Conservation (phyloP, 2,329 filamentous ascomycete species). For the Claviceps maximensis region DNA sequence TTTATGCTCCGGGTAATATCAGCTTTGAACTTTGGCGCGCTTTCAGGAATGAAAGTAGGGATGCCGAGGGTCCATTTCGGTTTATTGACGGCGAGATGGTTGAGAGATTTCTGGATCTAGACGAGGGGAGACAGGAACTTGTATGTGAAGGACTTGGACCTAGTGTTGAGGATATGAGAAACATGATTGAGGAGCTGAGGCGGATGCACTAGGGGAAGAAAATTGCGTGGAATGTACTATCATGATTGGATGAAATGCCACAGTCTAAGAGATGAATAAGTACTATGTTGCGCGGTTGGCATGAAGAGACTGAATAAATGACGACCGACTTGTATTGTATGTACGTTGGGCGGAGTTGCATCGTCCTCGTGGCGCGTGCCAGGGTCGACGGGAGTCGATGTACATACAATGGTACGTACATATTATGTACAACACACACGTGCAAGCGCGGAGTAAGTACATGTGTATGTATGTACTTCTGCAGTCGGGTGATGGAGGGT, state of each 20-base stretch:
- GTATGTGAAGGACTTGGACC: constrained; percentile 44
- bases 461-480: too few species aligned
- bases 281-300: too few species aligned
- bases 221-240: not conserved
- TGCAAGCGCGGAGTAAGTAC: not conserved
- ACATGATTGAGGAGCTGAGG: constrained; percentile 48
- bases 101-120: constrained; percentile 67
- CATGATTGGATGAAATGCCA: not conserved
- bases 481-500: too few species aligned
- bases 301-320: too few species aligned
- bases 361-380: too few species aligned
- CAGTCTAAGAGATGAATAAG: not conserved
- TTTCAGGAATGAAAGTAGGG: constrained; percentile 59
- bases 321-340: too few species aligned
- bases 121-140: constrained; percentile 40
- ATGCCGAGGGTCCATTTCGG: constrained; percentile 65
- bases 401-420: too few species aligned
- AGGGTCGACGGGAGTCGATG: too few species aligned
- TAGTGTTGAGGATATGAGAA: constrained; percentile 49
- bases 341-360: too few species aligned
- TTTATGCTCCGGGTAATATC: constrained; percentile 59
- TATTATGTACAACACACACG: too few species aligned
- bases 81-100: constrained; percentile 91
- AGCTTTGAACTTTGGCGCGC: constrained; percentile 71
- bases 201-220: constrained; percentile 36